Conservation (phyloP, 2,329 filamentous ascomycete genomes). For the Beauveria sp. region DNA sequence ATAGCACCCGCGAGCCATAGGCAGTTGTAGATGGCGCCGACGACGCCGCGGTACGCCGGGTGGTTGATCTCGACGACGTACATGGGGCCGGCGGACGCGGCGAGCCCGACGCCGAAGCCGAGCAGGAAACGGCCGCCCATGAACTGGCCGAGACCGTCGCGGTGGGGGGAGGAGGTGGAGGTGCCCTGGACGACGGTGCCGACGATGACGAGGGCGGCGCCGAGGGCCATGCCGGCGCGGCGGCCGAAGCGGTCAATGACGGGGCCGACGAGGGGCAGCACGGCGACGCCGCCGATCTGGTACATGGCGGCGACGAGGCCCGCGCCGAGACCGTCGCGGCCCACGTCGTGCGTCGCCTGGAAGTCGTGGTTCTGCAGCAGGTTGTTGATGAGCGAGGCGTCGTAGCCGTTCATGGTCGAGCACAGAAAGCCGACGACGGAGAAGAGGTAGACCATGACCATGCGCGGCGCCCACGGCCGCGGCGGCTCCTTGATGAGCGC, state of each 20-base stretch:
- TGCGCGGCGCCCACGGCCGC: slow-evolving; percentile 29
- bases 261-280: slow-evolving; percentile 34
- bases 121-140: slow-evolving; percentile 48
- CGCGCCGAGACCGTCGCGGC: slow-evolving; percentile 38
- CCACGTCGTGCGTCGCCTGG: slow-evolving; percentile 29
- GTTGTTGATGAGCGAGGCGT: slow-evolving; percentile 19
- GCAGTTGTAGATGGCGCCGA: slow-evolving; percentile 18
- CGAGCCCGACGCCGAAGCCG: slow-evolving; percentile 52
- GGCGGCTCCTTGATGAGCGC: slow-evolving; percentile 47
- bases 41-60: slow-evolving; percentile 51
- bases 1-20: slow-evolving; percentile 34
- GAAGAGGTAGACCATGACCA: slow-evolving; percentile 35
- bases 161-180: slow-evolving; percentile 13
- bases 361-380: slow-evolving; percentile 29
- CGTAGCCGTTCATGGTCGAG: slow-evolving; percentile 46
- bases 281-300: slow-evolving; percentile 41
- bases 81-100: slow-evolving; percentile 52
- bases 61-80: slow-evolving; percentile 58
- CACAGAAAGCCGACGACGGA: slow-evolving; percentile 42
- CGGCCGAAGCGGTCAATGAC: slow-evolving; percentile 40
- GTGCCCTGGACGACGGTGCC: slow-evolving; percentile 21
- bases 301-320: slow-evolving; percentile 45
- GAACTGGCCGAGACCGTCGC: slow-evolving; percentile 33
- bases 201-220: slow-evolving; percentile 36
- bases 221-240: slow-evolving; percentile 40